These are phyloP conservation scores for Flammula alnicola DNA, from an alignment of 1,284 basidiomycete species.

Conservation along the genomic window DNA sequence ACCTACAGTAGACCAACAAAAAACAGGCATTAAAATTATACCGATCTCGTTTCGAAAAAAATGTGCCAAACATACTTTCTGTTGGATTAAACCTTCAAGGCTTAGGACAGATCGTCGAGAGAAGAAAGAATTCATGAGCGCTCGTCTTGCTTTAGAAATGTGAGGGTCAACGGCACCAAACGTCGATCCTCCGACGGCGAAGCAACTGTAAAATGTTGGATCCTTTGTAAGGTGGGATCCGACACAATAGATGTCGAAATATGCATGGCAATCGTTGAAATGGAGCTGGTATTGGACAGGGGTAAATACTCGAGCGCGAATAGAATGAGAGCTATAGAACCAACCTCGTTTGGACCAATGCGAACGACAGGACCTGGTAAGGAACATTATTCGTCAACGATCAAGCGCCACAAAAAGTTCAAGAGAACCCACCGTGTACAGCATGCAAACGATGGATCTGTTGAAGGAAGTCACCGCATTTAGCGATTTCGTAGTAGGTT, in stretches of 20 bases:
- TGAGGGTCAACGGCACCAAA: slow-evolving; percentile 38
- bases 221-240: slow-evolving; percentile 39
- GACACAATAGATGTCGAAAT: slow-evolving; percentile 36
- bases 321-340: not conserved
- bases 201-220: slow-evolving; percentile 36
- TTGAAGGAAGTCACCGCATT: slow-evolving; percentile 32
- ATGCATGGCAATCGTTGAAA: slow-evolving; percentile 38
- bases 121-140: slow-evolving; percentile 37
- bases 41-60: not conserved
- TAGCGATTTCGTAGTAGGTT: slow-evolving; percentile 37
- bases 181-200: slow-evolving; percentile 35
- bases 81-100: slow-evolving; percentile 37
- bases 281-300: slow-evolving; percentile 33
- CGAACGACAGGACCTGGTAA: slow-evolving; percentile 34
- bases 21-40: not conserved
- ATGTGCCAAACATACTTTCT: slow-evolving; percentile 29
- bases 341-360: slow-evolving; percentile 36
- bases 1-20: too few species aligned
- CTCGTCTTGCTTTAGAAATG: slow-evolving; percentile 33
- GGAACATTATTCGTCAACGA: not conserved
- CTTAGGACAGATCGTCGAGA: slow-evolving; percentile 37
- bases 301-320: not conserved
- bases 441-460: slow-evolving; percentile 34
- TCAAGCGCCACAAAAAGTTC: not conserved
- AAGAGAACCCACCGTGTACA: slow-evolving; percentile 30